Evolutionary conservation across 2,329 filamentous ascomycete genomes (phyloP).

Genomic region (Neopestalotiopsis rosae): DNA sequence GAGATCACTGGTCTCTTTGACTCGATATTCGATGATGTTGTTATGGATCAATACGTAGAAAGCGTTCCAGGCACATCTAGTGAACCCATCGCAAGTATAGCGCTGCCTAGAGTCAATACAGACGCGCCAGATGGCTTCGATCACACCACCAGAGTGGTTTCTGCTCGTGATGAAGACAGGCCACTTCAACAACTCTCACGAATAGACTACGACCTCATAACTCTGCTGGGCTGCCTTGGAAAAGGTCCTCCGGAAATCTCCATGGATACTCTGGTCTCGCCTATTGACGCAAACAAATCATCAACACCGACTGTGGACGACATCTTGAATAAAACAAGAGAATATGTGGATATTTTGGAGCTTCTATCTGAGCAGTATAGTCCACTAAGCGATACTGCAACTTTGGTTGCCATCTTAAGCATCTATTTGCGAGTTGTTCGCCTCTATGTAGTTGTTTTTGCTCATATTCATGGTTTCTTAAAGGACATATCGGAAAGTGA

Average conservation of each 20-base stretch:
- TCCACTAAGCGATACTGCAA: not conserved
- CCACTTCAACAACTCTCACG: slow-evolving; percentile 1
- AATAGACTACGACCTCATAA: not conserved
- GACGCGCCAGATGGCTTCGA: not conserved
- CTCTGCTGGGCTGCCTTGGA: not conserved
- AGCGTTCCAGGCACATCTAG: not conserved
- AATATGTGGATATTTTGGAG: slow-evolving; percentile 2
- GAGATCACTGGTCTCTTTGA: not conserved
- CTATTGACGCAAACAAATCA: not conserved
- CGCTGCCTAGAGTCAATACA: not conserved
- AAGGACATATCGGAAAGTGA: not conserved
- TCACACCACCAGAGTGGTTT: not conserved
- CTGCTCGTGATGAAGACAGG: not conserved
- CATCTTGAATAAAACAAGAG: slow-evolving; percentile 3
- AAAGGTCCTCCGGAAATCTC: not conserved
- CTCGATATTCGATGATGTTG: not conserved
- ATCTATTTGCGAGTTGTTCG: slow-evolving; percentile 6
- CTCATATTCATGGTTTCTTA: not conserved
- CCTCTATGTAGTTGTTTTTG: not conserved
- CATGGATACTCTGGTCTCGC: not conserved
- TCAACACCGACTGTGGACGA: not conserved
- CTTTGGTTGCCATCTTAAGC: not conserved
- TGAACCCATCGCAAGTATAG: not conserved
- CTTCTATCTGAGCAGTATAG: not conserved
- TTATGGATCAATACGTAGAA: not conserved